A percentile compares a stretch with the other conserved stretches of the same genome.
Conservation (phyloP, 352 stramenopile species). For the Pilasporangium apinafurcum region DNA sequence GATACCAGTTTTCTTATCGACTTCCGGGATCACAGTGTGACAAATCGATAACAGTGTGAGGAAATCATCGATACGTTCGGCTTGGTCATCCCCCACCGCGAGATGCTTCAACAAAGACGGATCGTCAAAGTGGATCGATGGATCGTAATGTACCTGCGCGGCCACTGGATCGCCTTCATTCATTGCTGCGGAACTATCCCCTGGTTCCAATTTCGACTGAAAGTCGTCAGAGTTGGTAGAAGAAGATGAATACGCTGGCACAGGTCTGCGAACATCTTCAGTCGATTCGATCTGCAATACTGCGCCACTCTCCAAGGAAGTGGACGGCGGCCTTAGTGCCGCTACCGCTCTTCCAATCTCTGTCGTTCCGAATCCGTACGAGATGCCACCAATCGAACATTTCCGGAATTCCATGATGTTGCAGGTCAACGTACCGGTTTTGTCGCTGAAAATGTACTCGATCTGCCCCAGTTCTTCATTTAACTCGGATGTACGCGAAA, state of each 20-base stretch:
- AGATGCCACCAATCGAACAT: constrained; percentile 79
- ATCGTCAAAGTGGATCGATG: constrained; percentile 52
- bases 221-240: background rate
- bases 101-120: constrained; percentile 26
- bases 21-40: constrained; percentile 61
- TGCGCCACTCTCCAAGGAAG: constrained; percentile 5
- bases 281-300: background rate
- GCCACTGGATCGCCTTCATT: constrained; percentile 11
- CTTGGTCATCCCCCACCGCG: constrained; percentile 21
- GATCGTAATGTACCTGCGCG: constrained; percentile 45
- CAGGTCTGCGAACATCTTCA: background rate
- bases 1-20: constrained; percentile 47
- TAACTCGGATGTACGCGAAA: constrained; percentile 85
- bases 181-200: constrained; percentile 3
- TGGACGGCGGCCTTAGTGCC: constrained; percentile 6
- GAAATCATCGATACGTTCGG: constrained; percentile 46
- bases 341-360: constrained; percentile 93
- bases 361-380: constrained; percentile 81
- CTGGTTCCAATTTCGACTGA: too few relatives aligned
- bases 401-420: constrained; percentile 98
- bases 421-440: constrained; percentile 97
- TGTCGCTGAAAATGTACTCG: constrained; percentile 98
- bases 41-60: constrained; percentile 50
- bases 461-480: constrained; percentile 94
- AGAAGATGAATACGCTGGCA: background rate